Evolutionary conservation across 2,329 filamentous ascomycete genomes (phyloP).

Genomic region (Parastagonospora avenae): DNA sequence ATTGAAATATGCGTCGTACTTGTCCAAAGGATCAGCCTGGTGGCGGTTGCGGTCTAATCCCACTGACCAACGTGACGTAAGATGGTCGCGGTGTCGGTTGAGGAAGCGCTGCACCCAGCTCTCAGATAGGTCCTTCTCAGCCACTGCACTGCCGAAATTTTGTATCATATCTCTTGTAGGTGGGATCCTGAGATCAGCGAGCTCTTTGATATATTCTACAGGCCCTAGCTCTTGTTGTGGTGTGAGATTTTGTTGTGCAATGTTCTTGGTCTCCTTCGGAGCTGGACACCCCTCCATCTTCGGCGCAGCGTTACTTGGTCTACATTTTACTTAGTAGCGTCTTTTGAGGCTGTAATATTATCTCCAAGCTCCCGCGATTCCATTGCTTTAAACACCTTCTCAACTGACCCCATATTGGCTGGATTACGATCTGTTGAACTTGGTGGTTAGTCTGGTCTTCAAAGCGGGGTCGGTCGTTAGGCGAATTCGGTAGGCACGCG

Average conservation of each 20-base stretch:
- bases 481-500: too few species aligned
- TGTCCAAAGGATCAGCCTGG: constrained; percentile 3
- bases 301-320: too few species aligned
- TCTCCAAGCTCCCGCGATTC: too few species aligned
- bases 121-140: background rate
- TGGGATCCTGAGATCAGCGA: background rate
- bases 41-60: constrained; percentile 6
- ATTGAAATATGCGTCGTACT: constrained; percentile 3
- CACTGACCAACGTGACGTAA: background rate
- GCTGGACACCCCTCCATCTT: background rate
- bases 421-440: too few species aligned
- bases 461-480: too few species aligned
- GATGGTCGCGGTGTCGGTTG: constrained; percentile 1
- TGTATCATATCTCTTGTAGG: constrained; percentile 6
- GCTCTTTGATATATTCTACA: constrained; percentile 1
- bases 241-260: background rate
- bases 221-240: constrained; percentile 4
- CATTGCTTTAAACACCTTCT: too few species aligned
- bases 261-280: background rate
- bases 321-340: too few species aligned
- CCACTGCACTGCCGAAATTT: background rate
- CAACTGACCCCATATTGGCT: too few species aligned
- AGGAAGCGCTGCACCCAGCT: constrained; percentile 5
- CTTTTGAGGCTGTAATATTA: too few species aligned
- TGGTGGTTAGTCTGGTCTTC: too few species aligned